Evolutionary conservation across 2,329 filamentous ascomycete species (phyloP).

Genomic region (Colletotrichum shisoi): DNA sequence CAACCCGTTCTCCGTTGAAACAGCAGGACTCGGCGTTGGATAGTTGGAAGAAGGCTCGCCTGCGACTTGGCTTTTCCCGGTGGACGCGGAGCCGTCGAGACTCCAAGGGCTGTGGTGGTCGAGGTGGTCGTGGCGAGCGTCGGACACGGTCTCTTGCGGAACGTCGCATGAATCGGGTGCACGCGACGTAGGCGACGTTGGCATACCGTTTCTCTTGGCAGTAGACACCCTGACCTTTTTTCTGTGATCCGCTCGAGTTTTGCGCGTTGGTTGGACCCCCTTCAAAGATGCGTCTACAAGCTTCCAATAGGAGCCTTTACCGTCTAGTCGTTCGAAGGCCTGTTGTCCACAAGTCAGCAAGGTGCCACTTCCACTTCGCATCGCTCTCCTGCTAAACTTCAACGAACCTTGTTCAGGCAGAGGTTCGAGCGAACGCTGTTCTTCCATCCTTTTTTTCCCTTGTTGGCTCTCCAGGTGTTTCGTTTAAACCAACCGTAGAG

Average conservation of each 20-base stretch:
- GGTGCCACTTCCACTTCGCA: neutral
- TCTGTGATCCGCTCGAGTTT: neutral
- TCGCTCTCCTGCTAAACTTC: neutral
- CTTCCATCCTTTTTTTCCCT: neutral
- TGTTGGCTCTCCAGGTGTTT: constrained; percentile 11
- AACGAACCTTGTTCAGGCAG: constrained; percentile 2
- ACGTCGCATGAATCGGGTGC: neutral
- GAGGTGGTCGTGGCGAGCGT: neutral
- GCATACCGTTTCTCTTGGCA: neutral
- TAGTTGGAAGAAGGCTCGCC: neutral
- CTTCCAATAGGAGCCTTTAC: neutral
- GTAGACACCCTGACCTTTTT: neutral
- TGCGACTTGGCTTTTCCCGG: neutral
- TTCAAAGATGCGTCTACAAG: neutral
- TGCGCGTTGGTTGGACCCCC: neutral
- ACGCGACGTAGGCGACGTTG: neutral
- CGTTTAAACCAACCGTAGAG: constrained; percentile 5
- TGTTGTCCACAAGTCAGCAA: neutral
- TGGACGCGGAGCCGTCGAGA: neutral
- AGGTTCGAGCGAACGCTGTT: constrained; percentile 13
- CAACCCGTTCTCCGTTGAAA: neutral
- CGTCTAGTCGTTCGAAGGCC: neutral
- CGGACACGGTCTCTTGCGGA: neutral
- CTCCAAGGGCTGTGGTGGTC: neutral
- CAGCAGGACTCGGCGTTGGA: neutral